Percentiles rank a stretch among this genome's conserved stretches.
Conservation (phyloP, 164 flowering plant species). For the Tetrastigma voinierianum region DNA sequence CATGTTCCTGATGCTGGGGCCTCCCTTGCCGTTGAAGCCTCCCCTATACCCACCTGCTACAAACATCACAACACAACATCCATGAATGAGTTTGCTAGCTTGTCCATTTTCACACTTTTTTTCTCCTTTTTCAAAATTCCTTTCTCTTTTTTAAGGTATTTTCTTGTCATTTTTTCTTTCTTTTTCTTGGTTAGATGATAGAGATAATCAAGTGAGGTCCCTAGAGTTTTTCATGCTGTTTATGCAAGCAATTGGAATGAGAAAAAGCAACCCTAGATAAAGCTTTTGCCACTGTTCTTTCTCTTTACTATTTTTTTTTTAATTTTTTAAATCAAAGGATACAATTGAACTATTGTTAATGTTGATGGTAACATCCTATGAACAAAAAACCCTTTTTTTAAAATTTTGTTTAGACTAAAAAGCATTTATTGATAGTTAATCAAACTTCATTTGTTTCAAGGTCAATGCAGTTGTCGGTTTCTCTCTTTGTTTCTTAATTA, state of each 20-base stretch:
- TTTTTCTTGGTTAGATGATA: conserved; percentile 21
- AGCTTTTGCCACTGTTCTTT: neutral
- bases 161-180: neutral
- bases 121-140: neutral
- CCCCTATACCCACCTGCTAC: conserved; percentile 54
- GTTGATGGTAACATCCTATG: neutral
- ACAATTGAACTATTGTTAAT: neutral
- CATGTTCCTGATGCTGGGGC: conserved; percentile 29
- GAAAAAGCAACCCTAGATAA: conserved; percentile 16
- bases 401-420: no score
- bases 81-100: conserved; percentile 11
- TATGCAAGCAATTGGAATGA: conserved; percentile 24
- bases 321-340: neutral
- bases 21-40: conserved; percentile 50
- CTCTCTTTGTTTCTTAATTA: no score
- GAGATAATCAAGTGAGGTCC: conserved; percentile 19
- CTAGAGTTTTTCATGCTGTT: conserved; percentile 17
- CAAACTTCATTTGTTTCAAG: no score
- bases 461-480: no score
- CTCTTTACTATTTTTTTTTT: neutral
- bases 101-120: conserved; percentile 7
- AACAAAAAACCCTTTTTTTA: no score
- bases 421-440: no score
- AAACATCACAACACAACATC: neutral
- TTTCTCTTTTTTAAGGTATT: conserved; percentile 4